A percentile compares a stretch with the other conserved stretches of the same genome.
These are phyloP conservation scores for Citropsis articulata DNA, from an alignment of 345 rosid species.

Conservation along the genomic window DNA sequence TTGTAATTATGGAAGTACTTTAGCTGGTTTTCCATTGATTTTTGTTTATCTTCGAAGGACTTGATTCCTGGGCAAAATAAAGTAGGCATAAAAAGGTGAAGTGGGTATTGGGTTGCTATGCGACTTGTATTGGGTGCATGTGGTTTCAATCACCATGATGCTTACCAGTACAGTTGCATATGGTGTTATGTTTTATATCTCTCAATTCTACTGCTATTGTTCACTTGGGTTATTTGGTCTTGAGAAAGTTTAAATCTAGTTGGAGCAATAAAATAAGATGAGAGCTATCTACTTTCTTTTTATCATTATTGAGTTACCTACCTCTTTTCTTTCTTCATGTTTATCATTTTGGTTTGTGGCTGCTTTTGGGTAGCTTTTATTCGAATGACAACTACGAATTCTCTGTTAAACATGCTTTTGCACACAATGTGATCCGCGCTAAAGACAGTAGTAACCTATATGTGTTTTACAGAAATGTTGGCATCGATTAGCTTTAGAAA, in stretches of 20 bases:
- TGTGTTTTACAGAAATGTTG: neutral
- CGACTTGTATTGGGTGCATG: neutral
- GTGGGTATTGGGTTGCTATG: neutral
- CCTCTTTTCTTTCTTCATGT: neutral
- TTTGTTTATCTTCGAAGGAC: neutral
- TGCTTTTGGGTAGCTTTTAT: neutral
- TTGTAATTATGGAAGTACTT: neutral
- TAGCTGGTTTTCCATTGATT: neutral
- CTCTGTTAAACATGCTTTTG: neutral
- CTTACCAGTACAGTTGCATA: neutral
- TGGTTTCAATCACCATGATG: neutral
- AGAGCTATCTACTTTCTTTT: neutral
- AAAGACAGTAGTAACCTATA: neutral
- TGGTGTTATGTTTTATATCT: neutral
- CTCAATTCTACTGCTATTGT: conserved; percentile 1
- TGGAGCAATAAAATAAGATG: neutral
- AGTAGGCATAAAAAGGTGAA: neutral
- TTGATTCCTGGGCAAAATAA: neutral
- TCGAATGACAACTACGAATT: neutral
- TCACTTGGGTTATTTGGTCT: neutral
- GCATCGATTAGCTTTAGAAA: neutral
- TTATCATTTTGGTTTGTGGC: neutral
- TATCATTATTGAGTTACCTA: neutral
- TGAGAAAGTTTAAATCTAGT: neutral
- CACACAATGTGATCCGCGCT: neutral